Evolutionary conservation across 2,329 filamentous ascomycete species (phyloP), one percentile per base, ranked within the genome.

Genomic region (Colletotrichum destructivum): DNA sequence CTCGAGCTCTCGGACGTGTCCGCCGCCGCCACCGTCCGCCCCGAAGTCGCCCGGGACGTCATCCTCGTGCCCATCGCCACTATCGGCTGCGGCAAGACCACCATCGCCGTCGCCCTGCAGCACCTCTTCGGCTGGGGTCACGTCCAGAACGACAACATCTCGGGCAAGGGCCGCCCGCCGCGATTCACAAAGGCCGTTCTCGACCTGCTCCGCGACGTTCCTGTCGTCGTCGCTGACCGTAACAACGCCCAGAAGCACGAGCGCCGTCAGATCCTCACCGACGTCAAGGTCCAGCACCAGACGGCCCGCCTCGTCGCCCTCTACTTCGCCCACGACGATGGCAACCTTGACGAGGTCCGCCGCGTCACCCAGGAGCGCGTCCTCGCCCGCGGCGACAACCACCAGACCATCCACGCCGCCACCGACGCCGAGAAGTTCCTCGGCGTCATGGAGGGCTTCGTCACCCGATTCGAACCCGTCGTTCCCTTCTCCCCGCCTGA

Each of bases 1-100:
- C 84, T 93, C 75, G 94, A 95, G 74, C 87, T 89, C 74, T 84
- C 90, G 74, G 82, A 84, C 35, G 35, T 38, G 35, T 38, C 35
- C 35, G 23, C 82, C 86, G 4, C 9, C 35, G 82, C 86, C 9
- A 71, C 73, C 15, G 81, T 84, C 9, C 79, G 82, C 13, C 82
- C 85, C 12, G 87, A 91, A 8, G 89, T 93, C 2, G 88, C 85
- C 0, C 82, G 86, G 4, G 90, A 97, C 77, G 87, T 98, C 18
- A 88, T 98, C 21, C 87, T 99, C n/a, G 92, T 95, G 7, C 95
- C 96, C 0, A 91, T 98, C 76, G 95, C 96, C 2, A 98, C 96
- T 0, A 93, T 99, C 65, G 96, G 96, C 12, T 99, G 96, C 79
- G 96, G 96, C 67, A 99, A 99, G 87, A 99, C 96, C 0, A 99